Evolutionary conservation across 805 yeast genomes (phyloP).

Genomic region (Candida yuanshanica): DNA sequence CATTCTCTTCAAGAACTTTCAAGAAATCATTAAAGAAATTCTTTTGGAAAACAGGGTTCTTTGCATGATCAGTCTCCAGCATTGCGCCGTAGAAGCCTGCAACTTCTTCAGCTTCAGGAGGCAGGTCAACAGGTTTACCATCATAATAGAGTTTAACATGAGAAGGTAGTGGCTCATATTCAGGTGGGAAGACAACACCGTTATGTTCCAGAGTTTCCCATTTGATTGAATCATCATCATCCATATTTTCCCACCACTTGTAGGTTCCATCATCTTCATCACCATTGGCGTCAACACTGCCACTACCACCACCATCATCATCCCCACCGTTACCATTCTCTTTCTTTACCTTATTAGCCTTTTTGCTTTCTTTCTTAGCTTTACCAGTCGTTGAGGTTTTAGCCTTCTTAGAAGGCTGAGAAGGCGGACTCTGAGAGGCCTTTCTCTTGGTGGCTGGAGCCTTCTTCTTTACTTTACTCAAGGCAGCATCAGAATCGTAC

Average conservation of each 20-base stretch:
- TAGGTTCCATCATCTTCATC: slow-evolving; percentile 57
- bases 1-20: slow-evolving; percentile 59
- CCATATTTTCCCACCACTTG: slow-evolving; percentile 80
- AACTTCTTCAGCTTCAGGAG: slow-evolving; percentile 86
- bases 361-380: slow-evolving; percentile 3
- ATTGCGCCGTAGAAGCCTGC: slow-evolving; percentile 93
- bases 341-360: slow-evolving; percentile 5
- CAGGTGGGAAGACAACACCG: slow-evolving; percentile 93
- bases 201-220: slow-evolving; percentile 86
- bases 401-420: slow-evolving; percentile 16
- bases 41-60: slow-evolving; percentile 77
- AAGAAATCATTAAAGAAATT: slow-evolving; percentile 82
- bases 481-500: slow-evolving; percentile 24
- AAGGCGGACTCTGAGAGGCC: slow-evolving; percentile 13
- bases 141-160: slow-evolving; percentile 72
- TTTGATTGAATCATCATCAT: slow-evolving; percentile 66
- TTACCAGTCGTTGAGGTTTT: slow-evolving; percentile 18
- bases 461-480: slow-evolving; percentile 9
- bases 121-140: slow-evolving; percentile 68
- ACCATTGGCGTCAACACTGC: slow-evolving; percentile 30
- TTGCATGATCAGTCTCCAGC: slow-evolving; percentile 82
- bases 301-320: slow-evolving; percentile 19
- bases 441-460: slow-evolving; percentile 8
- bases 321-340: slow-evolving; percentile 14
- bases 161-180: slow-evolving; percentile 78